phyloP scores from a whole-genome alignment of 495 filamentous ascomycete species.

The Aspergillus coremiiformis region DNA sequence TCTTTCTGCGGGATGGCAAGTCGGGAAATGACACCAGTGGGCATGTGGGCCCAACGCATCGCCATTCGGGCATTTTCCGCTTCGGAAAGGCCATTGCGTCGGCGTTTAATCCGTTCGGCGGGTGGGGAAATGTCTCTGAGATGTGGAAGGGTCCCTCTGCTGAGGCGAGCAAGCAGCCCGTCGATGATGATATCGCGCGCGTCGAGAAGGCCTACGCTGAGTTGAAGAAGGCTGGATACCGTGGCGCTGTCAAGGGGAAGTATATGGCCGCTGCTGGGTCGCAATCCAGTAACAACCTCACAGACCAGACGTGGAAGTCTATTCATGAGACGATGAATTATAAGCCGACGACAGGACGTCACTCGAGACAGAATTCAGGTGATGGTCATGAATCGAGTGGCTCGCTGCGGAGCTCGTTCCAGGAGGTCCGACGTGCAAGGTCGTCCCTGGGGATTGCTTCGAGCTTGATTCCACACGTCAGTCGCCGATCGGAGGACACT shows the following conservation, averaged over 20 bases:
- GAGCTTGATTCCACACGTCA: constrained; percentile 14
- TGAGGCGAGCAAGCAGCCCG: constrained; percentile 18
- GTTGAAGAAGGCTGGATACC: constrained; percentile 52
- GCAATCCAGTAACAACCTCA: constrained; percentile 6
- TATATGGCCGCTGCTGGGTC: constrained; percentile 20
- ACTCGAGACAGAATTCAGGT: constrained; percentile 20
- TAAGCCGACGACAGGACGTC: constrained; percentile 6
- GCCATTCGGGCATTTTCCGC: constrained; percentile 46
- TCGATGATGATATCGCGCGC: constrained; percentile 38
- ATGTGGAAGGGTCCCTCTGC: constrained; percentile 20
- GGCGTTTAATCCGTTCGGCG: constrained; percentile 47
- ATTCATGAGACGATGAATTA: constrained; percentile 34
- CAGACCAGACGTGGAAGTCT: constrained; percentile 35
- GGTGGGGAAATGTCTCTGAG: constrained; percentile 34
- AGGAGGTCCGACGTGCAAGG: constrained; percentile 32
- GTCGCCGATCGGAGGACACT: constrained; percentile 22
- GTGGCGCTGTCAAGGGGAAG: constrained; percentile 38
- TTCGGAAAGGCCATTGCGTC: constrained; percentile 53
- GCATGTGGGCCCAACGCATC: constrained; percentile 9
- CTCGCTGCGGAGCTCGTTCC: constrained; percentile 33
- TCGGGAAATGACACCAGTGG: constrained; percentile 5
- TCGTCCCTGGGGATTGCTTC: constrained; percentile 27
- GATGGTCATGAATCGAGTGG: constrained; percentile 17
- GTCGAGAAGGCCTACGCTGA: constrained; percentile 53
- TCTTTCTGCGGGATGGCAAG: constrained; percentile 46